Base-by-base conservation (phyloP, 2,329 filamentous ascomycete species). In the Phyllosticta citriasiana region DNA sequence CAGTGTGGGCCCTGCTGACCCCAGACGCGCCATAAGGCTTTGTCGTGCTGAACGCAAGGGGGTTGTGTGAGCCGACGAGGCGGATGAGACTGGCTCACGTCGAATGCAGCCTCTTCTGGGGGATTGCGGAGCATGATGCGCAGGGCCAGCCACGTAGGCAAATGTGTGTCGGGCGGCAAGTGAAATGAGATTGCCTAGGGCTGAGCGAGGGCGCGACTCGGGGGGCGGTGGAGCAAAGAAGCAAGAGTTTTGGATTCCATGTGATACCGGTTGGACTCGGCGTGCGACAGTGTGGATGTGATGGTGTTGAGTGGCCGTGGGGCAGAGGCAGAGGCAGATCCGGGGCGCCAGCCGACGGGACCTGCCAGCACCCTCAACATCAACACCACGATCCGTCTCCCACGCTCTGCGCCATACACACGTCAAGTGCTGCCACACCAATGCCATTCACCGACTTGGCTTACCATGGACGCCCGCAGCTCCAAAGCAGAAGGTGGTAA, bases 401-500 rank as follows among this genome's bases (percentile, higher is more conserved):
- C 40, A 47, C 40, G 40, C 40, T n/a, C 14, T 47, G n/a, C 40
- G 40, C 40, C 40, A 47, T 47, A 47, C 40, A 47, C 40, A 47
- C 40, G 40, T 47, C 40, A 47, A n/a, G 40, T 6, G 14, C 14
- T 47, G 40, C 40, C 40, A 47, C 40, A 47, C 40, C 40, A n/a
- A 47, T 16, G 40, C 40, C 40, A 47, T 47, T 47, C 40, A 40
- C 33, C 7, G 33, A 40, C 33, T 40, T 47, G 40, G 40, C 40
- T 47, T n/a, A n/a, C 40, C 40, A 47, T 47, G 40, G 40, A 22
- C 40, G 40, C 40, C 14, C 40, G 14, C n/a, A 12, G 26, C 53
- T 60, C 53, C 58, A 56, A 59, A 55, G 47, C 19, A 56, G 58
- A 60, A 60, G 58, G 58, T 60, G 58, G 53, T 56, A 60, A 47